These are phyloP conservation scores for Ramicandelaber brevisporus DNA, from an alignment of 192 early-diverging fungal species.

Conservation along the genomic window DNA sequence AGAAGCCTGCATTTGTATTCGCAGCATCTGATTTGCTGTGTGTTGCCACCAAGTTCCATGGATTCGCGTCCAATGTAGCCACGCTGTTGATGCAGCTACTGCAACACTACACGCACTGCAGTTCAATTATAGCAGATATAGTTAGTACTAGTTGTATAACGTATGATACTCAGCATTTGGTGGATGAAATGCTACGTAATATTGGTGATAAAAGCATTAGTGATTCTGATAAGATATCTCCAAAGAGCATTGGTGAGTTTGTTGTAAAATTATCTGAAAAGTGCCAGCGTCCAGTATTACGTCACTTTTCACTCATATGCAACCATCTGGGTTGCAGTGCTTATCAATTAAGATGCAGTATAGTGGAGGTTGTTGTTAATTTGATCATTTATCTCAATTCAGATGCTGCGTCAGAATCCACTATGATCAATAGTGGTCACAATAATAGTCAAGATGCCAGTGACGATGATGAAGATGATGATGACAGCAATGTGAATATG, in stretches of 20 bases:
- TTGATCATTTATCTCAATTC: slow-evolving; percentile 50
- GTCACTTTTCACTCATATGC: slow-evolving; percentile 69
- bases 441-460: neutral
- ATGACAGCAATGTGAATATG: slow-evolving; percentile 1
- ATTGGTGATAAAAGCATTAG: slow-evolving; percentile 28
- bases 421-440: slow-evolving; percentile 25
- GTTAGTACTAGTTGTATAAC: slow-evolving; percentile 28
- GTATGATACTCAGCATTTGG: slow-evolving; percentile 35
- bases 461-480: neutral
- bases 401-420: slow-evolving; percentile 37
- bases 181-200: slow-evolving; percentile 43
- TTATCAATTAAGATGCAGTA: slow-evolving; percentile 56
- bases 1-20: slow-evolving; percentile 26
- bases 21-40: slow-evolving; percentile 40
- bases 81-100: slow-evolving; percentile 59
- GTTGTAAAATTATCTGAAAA: slow-evolving; percentile 59
- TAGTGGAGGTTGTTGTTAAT: slow-evolving; percentile 76
- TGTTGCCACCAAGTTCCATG: slow-evolving; percentile 51
- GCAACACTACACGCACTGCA: slow-evolving; percentile 60
- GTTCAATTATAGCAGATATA: slow-evolving; percentile 61
- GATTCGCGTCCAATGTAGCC: slow-evolving; percentile 45
- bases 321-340: slow-evolving; percentile 75
- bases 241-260: slow-evolving; percentile 69
- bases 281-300: slow-evolving; percentile 54
- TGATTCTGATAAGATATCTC: slow-evolving; percentile 42